Percentiles rank a stretch among this genome's conserved stretches.
phyloP scores from a whole-genome alignment of 2,329 filamentous ascomycete species.

The Penicillium sp. region DNA sequence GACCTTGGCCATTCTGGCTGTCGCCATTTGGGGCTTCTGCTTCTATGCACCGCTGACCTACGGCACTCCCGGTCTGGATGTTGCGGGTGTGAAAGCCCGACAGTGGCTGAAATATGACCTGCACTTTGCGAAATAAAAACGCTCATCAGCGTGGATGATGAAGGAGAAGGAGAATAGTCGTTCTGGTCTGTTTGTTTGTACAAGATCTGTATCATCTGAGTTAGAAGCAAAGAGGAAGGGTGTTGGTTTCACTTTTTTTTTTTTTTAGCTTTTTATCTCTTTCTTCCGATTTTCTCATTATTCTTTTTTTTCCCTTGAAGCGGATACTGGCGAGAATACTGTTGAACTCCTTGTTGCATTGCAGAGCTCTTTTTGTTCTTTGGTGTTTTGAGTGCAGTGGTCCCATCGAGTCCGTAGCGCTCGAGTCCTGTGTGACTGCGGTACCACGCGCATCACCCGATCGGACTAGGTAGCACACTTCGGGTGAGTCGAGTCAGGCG shows the following conservation, averaged over 20 bases:
- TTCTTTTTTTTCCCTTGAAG: conserved; percentile 2
- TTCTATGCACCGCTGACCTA: conserved; percentile 96
- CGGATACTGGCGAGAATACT: too few relatives aligned
- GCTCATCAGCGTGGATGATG: too few relatives aligned
- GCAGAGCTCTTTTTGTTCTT: too few relatives aligned
- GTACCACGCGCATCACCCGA: conserved; percentile 9
- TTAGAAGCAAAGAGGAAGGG: conserved; percentile 7
- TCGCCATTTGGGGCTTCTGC: conserved; percentile 74
- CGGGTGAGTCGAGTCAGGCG: too few relatives aligned
- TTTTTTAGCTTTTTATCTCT: conserved; percentile 1
- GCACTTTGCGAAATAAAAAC: conserved; percentile 88
- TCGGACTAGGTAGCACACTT: too few relatives aligned
- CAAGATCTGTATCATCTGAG: conserved; percentile 15
- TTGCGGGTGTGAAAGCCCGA: conserved; percentile 73
- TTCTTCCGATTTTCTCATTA: conserved; percentile 1
- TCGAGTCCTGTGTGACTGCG: conserved; percentile 16
- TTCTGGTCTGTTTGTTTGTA: conserved; percentile 1
- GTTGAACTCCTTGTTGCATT: too few relatives aligned
- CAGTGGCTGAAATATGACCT: conserved; percentile 98
- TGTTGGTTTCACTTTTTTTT: conserved; percentile 1
- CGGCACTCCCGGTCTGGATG: conserved; percentile 80
- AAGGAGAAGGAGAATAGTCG: conserved; percentile 1
- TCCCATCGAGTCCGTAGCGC: background rate
- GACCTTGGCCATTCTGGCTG: conserved; percentile 63
- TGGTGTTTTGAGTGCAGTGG: too few relatives aligned